Evolutionary conservation across 2,329 filamentous ascomycete genomes (phyloP).

Genomic region (Elsinoe fawcettii): DNA sequence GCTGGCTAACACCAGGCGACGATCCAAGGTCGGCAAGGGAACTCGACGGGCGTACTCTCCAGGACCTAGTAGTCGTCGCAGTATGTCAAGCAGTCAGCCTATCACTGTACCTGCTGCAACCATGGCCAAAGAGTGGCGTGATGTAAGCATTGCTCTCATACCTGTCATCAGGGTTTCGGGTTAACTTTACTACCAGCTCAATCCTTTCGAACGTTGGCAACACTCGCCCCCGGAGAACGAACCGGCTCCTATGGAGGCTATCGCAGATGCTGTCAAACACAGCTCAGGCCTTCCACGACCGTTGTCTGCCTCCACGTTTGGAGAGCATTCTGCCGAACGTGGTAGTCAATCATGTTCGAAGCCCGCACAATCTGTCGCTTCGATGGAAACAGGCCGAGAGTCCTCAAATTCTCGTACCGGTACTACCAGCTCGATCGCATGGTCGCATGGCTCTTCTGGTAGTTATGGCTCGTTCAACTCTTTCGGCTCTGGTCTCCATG

Average conservation of each 20-base stretch:
- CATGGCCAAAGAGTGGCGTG: slow-evolving; percentile 28
- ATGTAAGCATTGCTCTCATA: slow-evolving; percentile 6
- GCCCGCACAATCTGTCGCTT: slow-evolving; percentile 46
- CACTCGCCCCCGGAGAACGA: slow-evolving; percentile 62
- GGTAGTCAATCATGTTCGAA: slow-evolving; percentile 39
- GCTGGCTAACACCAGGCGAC: slow-evolving; percentile 80
- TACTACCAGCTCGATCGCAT: slow-evolving; percentile 33
- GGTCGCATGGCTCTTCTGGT: slow-evolving; percentile 49
- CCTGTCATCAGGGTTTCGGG: slow-evolving; percentile 13
- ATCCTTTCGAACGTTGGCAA: slow-evolving; percentile 62
- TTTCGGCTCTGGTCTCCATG: slow-evolving; percentile 39
- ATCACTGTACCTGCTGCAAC: slow-evolving; percentile 65
- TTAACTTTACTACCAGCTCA: slow-evolving; percentile 49
- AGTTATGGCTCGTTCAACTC: slow-evolving; percentile 51
- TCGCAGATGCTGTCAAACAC: slow-evolving; percentile 50
- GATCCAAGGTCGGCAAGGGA: slow-evolving; percentile 68
- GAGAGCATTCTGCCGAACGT: slow-evolving; percentile 31
- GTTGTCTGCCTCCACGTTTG: slow-evolving; percentile 17
- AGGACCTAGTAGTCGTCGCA: slow-evolving; percentile 21
- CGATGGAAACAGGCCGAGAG: slow-evolving; percentile 41
- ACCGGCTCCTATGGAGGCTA: slow-evolving; percentile 56
- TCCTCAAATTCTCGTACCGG: slow-evolving; percentile 15
- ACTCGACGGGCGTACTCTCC: slow-evolving; percentile 21
- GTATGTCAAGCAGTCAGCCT: slow-evolving; percentile 58
- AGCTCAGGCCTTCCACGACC: slow-evolving; percentile 25